Conservation (phyloP, 2,329 filamentous ascomycete genomes). For the Talaromyces sp. region DNA sequence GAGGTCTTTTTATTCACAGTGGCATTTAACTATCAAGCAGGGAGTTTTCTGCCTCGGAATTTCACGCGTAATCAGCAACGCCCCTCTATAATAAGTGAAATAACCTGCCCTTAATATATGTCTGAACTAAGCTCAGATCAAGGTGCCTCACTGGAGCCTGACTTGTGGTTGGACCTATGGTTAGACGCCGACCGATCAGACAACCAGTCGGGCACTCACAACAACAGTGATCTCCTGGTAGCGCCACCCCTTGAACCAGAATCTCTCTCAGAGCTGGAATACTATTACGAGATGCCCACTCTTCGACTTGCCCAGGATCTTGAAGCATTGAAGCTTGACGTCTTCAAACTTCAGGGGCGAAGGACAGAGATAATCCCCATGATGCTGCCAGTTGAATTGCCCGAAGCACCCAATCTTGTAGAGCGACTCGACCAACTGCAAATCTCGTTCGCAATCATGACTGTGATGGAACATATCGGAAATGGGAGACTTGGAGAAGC, state of each 20-base stretch:
- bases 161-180: no score
- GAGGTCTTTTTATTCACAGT: no score
- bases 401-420: not conserved
- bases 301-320: not conserved
- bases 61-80: no score
- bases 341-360: not conserved
- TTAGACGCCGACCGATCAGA: not conserved
- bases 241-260: not conserved
- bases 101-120: not conserved
- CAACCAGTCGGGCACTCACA: not conserved
- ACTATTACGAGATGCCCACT: not conserved
- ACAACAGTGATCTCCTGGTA: not conserved
- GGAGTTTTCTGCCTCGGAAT: no score
- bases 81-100: not conserved
- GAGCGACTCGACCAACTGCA: not conserved
- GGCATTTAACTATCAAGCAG: no score
- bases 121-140: not conserved
- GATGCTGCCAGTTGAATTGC: not conserved
- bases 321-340: not conserved
- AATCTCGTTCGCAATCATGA: not conserved
- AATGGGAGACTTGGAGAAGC: slow-evolving; percentile 4
- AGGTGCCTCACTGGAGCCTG: not conserved
- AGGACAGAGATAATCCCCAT: not conserved
- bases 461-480: slow-evolving; percentile 5
- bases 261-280: not conserved